phyloP scores from a whole-genome alignment of 768 basidiomycete genomes.

The Lactifluus rugatus region DNA sequence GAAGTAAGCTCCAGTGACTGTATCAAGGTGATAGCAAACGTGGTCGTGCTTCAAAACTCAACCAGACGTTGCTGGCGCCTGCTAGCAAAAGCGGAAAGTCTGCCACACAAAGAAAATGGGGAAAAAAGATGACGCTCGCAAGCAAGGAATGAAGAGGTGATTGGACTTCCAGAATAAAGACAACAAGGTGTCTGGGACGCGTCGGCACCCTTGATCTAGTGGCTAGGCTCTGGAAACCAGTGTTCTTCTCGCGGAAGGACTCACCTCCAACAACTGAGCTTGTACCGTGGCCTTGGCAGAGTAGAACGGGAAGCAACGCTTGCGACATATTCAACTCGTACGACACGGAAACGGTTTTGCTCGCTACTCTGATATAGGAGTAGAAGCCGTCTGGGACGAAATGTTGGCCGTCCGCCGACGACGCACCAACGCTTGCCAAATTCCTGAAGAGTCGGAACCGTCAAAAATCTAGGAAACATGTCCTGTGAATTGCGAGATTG shows the following conservation, averaged over 20 bases:
- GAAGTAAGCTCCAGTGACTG: slow-evolving; percentile 1
- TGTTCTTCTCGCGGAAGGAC: neutral
- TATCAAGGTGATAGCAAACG: slow-evolving; percentile 3
- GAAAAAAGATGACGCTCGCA: neutral
- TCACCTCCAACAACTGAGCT: neutral
- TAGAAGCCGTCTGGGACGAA: neutral
- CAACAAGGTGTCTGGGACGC: neutral
- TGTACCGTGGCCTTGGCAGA: neutral
- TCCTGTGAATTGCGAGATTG: too few species aligned
- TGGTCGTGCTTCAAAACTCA: slow-evolving; percentile 3
- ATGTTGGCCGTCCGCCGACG: neutral
- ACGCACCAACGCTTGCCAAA: neutral
- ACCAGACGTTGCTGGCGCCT: neutral
- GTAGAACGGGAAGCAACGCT: neutral
- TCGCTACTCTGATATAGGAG: neutral
- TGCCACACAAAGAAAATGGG: neutral
- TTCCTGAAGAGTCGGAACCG: neutral
- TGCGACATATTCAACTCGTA: neutral
- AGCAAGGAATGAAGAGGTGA: neutral
- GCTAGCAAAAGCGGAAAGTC: neutral
- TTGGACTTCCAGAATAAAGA: neutral
- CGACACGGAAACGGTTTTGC: neutral
- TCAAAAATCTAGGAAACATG: too few species aligned
- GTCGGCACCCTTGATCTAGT: neutral
- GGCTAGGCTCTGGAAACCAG: neutral